phyloP scores from a whole-genome alignment of 495 filamentous ascomycete species.

The Bathelium albidoporum region DNA sequence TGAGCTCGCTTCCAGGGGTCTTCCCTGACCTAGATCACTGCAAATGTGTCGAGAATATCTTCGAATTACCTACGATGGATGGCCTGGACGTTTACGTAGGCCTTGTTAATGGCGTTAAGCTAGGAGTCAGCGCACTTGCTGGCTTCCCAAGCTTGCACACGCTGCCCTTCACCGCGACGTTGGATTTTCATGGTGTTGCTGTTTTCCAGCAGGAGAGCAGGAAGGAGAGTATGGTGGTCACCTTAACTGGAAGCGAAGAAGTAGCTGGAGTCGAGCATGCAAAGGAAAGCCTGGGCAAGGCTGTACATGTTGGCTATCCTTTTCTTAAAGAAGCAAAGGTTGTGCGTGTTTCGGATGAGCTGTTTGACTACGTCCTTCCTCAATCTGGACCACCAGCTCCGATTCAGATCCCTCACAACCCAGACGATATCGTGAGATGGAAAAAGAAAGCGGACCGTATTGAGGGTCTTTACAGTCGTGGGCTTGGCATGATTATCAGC shows the following conservation, averaged over 20 bases:
- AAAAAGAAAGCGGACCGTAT: conserved; percentile 73
- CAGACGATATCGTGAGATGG: conserved; percentile 73
- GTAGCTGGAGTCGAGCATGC: conserved; percentile 61
- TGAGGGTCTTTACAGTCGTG: conserved; percentile 77
- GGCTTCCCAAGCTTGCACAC: conserved; percentile 87
- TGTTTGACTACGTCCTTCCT: conserved; percentile 78
- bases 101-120: conserved; percentile 73
- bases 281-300: conserved; percentile 68
- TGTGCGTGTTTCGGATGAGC: conserved; percentile 77
- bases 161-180: conserved; percentile 63
- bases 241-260: conserved; percentile 60
- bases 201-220: conserved; percentile 97
- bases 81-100: conserved; percentile 79
- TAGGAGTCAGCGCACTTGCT: conserved; percentile 71
- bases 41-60: conserved; percentile 88
- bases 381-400: conserved; percentile 34
- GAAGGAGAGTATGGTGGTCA: conserved; percentile 94
- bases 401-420: conserved; percentile 57
- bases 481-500: conserved; percentile 79
- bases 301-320: conserved; percentile 88
- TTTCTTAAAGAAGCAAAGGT: conserved; percentile 93
- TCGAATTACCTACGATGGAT: conserved; percentile 85
- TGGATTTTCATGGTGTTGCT: conserved; percentile 84
- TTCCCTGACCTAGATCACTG: conserved; percentile 85
- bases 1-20: conserved; percentile 75